phyloP scores from a whole-genome alignment of 1,139 yeast genomes.

The Entelexis paramagnoliae region DNA sequence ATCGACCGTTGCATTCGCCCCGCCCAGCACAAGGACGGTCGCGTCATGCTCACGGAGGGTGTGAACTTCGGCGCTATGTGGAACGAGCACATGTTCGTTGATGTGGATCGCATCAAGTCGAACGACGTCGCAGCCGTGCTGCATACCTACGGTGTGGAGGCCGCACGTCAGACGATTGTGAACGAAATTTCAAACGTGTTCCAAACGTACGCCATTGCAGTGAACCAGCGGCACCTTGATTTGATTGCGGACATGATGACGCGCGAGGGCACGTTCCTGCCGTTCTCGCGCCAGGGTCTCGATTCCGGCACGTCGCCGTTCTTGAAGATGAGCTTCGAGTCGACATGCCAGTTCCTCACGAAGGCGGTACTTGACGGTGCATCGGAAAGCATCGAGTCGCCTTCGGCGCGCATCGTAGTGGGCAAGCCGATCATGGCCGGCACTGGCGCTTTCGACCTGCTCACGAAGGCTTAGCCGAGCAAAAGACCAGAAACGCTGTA shows the following conservation, averaged over 20 bases:
- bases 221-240: constrained; percentile 87
- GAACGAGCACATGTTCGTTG: constrained; percentile 89
- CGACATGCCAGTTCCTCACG: constrained; percentile 94
- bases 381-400: constrained; percentile 77
- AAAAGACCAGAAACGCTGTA: no score
- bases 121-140: constrained; percentile 90
- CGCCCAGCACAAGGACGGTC: constrained; percentile 42
- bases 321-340: constrained; percentile 98
- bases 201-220: constrained; percentile 92
- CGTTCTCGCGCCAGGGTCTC: constrained; percentile 97
- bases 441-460: constrained; percentile 88
- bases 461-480: constrained; percentile 28
- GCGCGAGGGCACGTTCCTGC: constrained; percentile 91
- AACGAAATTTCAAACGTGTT: constrained; percentile 93
- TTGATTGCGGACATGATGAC: constrained; percentile 99
- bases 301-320: constrained; percentile 91
- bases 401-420: constrained; percentile 88
- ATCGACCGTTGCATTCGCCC: constrained; percentile 94
- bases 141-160: constrained; percentile 93
- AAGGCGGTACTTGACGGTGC: constrained; percentile 93
- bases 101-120: constrained; percentile 77
- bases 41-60: constrained; percentile 90
- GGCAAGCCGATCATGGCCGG: constrained; percentile 91
- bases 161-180: constrained; percentile 94
- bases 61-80: constrained; percentile 97